Base-by-base conservation (phyloP, 2,329 filamentous ascomycete genomes). In the Cladorrhinum sp. region DNA sequence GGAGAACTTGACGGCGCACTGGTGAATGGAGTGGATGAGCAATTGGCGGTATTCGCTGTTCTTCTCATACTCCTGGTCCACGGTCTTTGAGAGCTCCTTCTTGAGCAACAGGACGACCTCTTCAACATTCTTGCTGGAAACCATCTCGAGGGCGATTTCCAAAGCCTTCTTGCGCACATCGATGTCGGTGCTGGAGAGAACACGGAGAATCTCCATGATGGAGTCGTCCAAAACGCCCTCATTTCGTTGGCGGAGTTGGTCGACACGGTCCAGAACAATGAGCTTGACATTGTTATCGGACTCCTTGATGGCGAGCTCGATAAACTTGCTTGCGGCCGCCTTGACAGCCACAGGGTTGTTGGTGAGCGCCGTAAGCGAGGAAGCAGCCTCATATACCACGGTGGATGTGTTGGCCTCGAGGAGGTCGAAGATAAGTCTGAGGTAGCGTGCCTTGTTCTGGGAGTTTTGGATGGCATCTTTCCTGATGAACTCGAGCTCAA, bases 211-310 rank as follows among this genome's bases (percentile, higher is more conserved):
- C 75, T 99, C 95, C 95, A 99, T 98, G 3, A 91, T 92, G 54
- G 98, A 78, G 71, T 99, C 95, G 72, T 98, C 93, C 61, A 99
- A 77, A 20, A 98, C 87, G 57, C 89, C 89, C 68, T 90, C 87
- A 70, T 92, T 91, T 71, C 87, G 87, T 69, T 86, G 83, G 65
- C 89, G 82, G 63, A 93, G 76, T 67, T 90, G 84, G 69, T 92
- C 67, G 39, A 99, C 95, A 51, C 94, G 89, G 72, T 98, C 95
- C 49, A 99, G 82, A 20, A 99, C 95, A 68, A 99, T 99, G 51
- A 99, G 87, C 79, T 99, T 99, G 66, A 99, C 95, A 73, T 99
- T 99, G 81, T 99, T 99, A 75, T 99, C 95, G 0, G 95, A 89
- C 77, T 98, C 95, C 78, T 96, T 96, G 74, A 99, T 97, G 73